phyloP scores from a whole-genome alignment of 768 basidiomycete genomes.

The Kwoniella dendrophila region DNA sequence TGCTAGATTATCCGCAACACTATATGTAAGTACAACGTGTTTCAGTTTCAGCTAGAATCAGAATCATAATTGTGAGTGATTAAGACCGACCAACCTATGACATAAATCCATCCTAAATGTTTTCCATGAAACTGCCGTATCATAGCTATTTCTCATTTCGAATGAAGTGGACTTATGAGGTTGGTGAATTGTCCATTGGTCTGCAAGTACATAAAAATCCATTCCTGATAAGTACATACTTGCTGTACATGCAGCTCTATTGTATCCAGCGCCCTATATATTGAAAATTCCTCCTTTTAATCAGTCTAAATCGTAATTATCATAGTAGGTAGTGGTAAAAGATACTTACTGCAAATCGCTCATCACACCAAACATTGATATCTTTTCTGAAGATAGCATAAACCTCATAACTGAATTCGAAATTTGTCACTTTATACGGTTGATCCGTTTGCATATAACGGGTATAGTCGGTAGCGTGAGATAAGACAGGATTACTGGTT shows the following conservation, averaged over 20 bases:
- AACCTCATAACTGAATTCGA: constrained; percentile 6
- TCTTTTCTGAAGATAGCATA: constrained; percentile 14
- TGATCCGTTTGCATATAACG: not conserved
- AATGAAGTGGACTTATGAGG: not conserved
- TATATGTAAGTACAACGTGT: too few relatives aligned
- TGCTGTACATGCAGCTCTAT: constrained; percentile 1
- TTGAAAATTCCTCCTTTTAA: not conserved
- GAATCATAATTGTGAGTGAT: not conserved
- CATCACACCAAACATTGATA: not conserved
- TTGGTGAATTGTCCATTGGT: not conserved
- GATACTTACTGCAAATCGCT: constrained; percentile 6
- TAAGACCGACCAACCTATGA: not conserved
- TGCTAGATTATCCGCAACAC: not conserved
- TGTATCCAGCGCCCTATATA: not conserved
- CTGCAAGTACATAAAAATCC: not conserved
- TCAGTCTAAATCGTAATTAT: not conserved
- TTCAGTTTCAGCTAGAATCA: too few relatives aligned
- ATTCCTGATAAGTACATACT: not conserved
- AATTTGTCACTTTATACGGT: not conserved
- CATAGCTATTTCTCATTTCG: not conserved
- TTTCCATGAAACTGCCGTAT: not conserved
- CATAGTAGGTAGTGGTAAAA: not conserved
- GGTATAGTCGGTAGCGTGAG: constrained; percentile 11
- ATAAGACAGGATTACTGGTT: not conserved
- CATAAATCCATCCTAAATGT: not conserved